Conservation (phyloP, 1,284 basidiomycete genomes). For the Ustilago shanxiensis region DNA sequence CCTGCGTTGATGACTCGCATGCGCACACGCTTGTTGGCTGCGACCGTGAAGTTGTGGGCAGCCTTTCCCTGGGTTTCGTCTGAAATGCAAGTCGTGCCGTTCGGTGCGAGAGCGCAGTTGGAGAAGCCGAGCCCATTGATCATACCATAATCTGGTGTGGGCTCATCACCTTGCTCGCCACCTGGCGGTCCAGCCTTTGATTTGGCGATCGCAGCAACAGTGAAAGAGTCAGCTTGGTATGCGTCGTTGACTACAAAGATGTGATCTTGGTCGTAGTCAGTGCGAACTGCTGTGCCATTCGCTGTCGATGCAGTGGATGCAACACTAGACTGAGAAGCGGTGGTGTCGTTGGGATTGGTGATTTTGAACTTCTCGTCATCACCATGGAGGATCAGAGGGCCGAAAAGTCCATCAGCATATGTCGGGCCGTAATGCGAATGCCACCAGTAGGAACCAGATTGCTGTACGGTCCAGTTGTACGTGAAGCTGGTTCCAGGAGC, state of each 20-base stretch:
- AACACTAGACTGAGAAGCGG: constrained; percentile 2
- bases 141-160: constrained; percentile 72
- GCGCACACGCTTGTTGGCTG: constrained; percentile 72
- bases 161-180: constrained; percentile 55
- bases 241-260: constrained; percentile 59
- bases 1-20: constrained; percentile 73
- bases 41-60: constrained; percentile 54
- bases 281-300: constrained; percentile 40
- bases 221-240: constrained; percentile 58
- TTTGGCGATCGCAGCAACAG: constrained; percentile 53
- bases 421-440: constrained; percentile 63
- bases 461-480: constrained; percentile 58
- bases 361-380: constrained; percentile 58
- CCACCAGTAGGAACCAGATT: constrained; percentile 73
- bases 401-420: constrained; percentile 62
- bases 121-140: constrained; percentile 73
- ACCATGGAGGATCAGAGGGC: constrained; percentile 68
- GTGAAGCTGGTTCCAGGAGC: constrained; percentile 49
- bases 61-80: constrained; percentile 27
- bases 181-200: constrained; percentile 45
- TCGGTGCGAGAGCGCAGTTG: constrained; percentile 65
- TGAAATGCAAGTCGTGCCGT: constrained; percentile 48
- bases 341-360: constrained; percentile 23
- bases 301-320: constrained; percentile 7
- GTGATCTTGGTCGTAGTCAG: constrained; percentile 62